Evolutionary conservation across 345 rosid species (phyloP), one percentile per base, ranked within the genome.

Genomic region (Salix exigua): DNA sequence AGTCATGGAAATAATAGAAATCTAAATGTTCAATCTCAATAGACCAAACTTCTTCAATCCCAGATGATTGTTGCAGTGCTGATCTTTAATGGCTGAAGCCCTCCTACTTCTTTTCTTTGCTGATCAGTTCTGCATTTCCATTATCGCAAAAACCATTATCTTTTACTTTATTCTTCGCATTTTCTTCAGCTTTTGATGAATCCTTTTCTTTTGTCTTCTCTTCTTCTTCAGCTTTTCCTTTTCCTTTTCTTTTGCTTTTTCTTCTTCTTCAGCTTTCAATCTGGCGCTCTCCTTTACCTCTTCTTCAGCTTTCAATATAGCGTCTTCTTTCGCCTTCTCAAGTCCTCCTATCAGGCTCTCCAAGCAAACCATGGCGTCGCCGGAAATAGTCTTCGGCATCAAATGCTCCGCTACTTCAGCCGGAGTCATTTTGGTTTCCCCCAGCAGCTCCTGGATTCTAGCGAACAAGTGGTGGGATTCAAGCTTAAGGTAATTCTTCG

Each of bases 341-440:
- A 77, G 75, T n/a, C 46, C 74, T 37, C 50, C 30, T 28, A 77
- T 44, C 46, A 77, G 61, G n/a, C 65, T 30, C 55, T 70, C 75
- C 80, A 77, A 17, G 63, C 64, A 61, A n/a, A 51, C 53, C 18
- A 1, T 37, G 16, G 61, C 26, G 31, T 77, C 74, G 25, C 75
- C 70, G 1, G 51, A 5, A 23, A n/a, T 11, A 19, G 74, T 77
- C 26, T 70, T 77, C 1, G 80, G 80, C 80, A 70, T 77, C 66
- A 77, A 63, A 50, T 71, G 71, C 63, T 77, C 80, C 0, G 80
- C 75, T 5, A 77, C 80, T 1, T 77, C 80, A 46, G 80, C 80
- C 2, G 80, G 80, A 0, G 80, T 77, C 66, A 77, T 77, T 9
- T 18, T 64, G 12, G 55, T 33, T 25, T 64, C 80, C 1, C 14